Percentiles rank a stretch among this genome's conserved stretches.
Conservation (phyloP, 1,284 basidiomycete species). For the Ustilago cynodontis region DNA sequence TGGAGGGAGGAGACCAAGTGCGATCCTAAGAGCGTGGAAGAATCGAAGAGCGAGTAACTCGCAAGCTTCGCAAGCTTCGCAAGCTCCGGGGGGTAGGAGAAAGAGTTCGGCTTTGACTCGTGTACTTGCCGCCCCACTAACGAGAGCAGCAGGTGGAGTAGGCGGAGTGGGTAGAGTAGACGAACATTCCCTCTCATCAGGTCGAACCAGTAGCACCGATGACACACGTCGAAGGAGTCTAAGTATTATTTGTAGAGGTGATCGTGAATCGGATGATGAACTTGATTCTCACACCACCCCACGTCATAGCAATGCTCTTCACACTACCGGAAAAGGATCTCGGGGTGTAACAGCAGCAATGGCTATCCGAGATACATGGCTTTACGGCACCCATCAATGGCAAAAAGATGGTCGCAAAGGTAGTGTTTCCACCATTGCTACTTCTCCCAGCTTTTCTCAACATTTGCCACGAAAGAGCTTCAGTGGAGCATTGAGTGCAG, state of each 20-base stretch:
- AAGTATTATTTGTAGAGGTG: conserved; percentile 31
- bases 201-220: background rate
- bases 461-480: conserved; percentile 12
- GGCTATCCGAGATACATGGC: conserved; percentile 43
- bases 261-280: conserved; percentile 22
- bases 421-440: conserved; percentile 18
- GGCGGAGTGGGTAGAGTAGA: conserved; percentile 10
- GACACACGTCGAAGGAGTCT: conserved; percentile 17
- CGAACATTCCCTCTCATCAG: conserved; percentile 5
- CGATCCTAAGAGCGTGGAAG: conserved; percentile 30
- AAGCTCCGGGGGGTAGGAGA: conserved; percentile 4
- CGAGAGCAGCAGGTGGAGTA: too few relatives aligned
- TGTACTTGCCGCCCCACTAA: background rate
- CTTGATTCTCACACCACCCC: background rate
- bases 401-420: conserved; percentile 26
- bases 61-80: background rate
- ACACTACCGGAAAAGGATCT: background rate
- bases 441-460: background rate
- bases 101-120: conserved; percentile 18
- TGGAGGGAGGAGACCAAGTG: conserved; percentile 17
- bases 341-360: conserved; percentile 23
- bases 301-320: background rate
- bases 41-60: conserved; percentile 3
- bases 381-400: conserved; percentile 30
- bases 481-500: background rate